A percentile compares a stretch with the other conserved stretches of the same genome.
Conservation (phyloP, 2,329 filamentous ascomycete species). For the Podosphaera xanthii region DNA sequence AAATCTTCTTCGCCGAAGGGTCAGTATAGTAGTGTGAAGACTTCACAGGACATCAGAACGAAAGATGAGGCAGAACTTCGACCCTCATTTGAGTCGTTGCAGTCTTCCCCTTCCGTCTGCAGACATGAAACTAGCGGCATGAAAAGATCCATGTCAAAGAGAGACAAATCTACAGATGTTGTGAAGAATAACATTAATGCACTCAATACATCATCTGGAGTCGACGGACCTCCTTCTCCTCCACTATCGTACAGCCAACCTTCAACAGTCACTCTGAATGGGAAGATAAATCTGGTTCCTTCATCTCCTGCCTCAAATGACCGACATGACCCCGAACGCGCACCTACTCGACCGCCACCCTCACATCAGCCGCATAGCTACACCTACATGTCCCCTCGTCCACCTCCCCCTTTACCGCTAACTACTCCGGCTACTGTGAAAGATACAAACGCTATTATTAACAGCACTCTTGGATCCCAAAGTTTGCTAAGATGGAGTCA, state of each 20-base stretch:
- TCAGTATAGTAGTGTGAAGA: conserved; percentile 23
- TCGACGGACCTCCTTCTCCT: conserved; percentile 15
- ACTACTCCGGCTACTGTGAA: conserved; percentile 14
- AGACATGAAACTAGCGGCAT: conserved; percentile 34
- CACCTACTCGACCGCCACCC: conserved; percentile 17
- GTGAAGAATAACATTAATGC: conserved; percentile 10
- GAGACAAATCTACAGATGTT: conserved; percentile 27
- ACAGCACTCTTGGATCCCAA: conserved; percentile 26
- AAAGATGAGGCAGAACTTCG: conserved; percentile 29
- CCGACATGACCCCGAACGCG: conserved; percentile 10
- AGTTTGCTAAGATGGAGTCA: conserved; percentile 48
- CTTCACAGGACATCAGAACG: conserved; percentile 34
- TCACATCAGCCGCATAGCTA: conserved; percentile 20
- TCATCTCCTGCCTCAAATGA: conserved; percentile 11
- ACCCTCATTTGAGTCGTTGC: conserved; percentile 17
- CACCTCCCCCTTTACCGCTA: conserved; percentile 14
- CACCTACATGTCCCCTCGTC: conserved; percentile 16
- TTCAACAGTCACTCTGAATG: conserved; percentile 14
- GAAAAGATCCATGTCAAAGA: conserved; percentile 28
- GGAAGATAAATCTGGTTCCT: conserved; percentile 15
- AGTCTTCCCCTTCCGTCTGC: conserved; percentile 20
- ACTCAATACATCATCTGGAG: conserved; percentile 12
- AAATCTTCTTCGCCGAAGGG: conserved; percentile 15
- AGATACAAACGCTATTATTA: conserved; percentile 24
- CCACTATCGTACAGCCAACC: conserved; percentile 15